Conservation (phyloP, 2,329 filamentous ascomycete genomes). For the Curvularia sp. region DNA sequence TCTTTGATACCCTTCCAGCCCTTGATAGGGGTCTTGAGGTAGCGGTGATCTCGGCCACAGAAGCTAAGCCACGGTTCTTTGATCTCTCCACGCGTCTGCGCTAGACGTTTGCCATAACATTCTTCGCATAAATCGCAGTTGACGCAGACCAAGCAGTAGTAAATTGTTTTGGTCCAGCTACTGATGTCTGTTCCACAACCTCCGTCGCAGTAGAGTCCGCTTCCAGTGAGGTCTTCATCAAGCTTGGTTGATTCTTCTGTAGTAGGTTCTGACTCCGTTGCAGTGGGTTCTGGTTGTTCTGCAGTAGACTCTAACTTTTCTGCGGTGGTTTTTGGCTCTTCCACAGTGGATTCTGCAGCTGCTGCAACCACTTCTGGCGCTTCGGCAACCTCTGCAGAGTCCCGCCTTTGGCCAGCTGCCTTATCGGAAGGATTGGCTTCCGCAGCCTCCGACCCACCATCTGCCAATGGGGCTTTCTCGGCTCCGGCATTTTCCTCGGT, state of each 20-base stretch:
- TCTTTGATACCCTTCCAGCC: constrained; percentile 5
- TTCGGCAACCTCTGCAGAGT: constrained; percentile 1
- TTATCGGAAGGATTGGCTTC: neutral
- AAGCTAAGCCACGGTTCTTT: neutral
- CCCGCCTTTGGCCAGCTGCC: neutral
- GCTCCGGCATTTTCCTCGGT: neutral
- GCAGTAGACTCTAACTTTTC: neutral
- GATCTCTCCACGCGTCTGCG: neutral
- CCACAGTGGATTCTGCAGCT: neutral
- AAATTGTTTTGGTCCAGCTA: neutral
- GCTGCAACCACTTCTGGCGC: neutral
- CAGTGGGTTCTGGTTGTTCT: neutral
- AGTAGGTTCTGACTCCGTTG: neutral
- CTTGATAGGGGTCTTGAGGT: constrained; percentile 1
- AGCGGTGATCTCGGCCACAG: neutral
- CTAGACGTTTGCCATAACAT: neutral
- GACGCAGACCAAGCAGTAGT: constrained; percentile 3
- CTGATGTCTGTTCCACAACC: neutral
- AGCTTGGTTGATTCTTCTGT: neutral
- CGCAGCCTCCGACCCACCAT: neutral
- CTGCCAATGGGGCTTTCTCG: neutral
- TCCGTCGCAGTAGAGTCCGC: neutral
- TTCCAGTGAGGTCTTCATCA: neutral
- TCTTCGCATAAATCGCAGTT: constrained; percentile 5
- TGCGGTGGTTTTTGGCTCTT: neutral